Base-by-base conservation (phyloP, 306 rosid species). In the Quercus parvula region DNA sequence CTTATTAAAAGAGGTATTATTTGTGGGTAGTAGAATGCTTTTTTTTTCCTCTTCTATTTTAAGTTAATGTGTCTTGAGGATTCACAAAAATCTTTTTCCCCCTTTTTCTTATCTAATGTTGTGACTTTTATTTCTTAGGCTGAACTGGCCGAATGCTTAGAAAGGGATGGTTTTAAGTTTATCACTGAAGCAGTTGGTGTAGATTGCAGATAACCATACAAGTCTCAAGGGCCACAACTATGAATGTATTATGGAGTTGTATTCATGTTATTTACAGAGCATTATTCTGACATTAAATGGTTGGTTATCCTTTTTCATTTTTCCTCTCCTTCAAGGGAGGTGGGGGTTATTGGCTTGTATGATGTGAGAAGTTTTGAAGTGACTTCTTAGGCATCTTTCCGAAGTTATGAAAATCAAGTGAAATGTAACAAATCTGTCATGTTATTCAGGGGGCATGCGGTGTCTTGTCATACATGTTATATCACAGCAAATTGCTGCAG, bases 91-190 rank as follows among this genome's bases (percentile, higher is more conserved):
- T 38, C 2, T 3, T 58, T 25, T 27, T 27, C 11, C 33, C 2
- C 22, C 35, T 58, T 24, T 25, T 14, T 62, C 2, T 12, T 19
- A 49, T 33, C 72, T 35, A 49, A 71, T 28, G 38, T 13, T 11
- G 61, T 75, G 61, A 20, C 59, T 25, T 77, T 56, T n/a, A 4
- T 58, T 17, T 78, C 74, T 76, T 38, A 95, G 99, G 88, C 88
- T 49, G 99, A 95, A 79, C 78, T 95, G 57, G 89, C 94, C 8
- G 89, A 87, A 54, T 92, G 98, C 91, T 81, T 95, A 81, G 99
- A 95, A 85, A 88, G 88, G 86, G 99, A 95, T 74, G 99, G 99
- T 72, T 95, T 90, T 90, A 95, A 92, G 82, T 89, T 92, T 49
- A 17, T 95, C 58, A 5, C 81, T 67, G 99, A 92, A 24, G 99